Evolutionary conservation across 805 yeast species (phyloP).

Genomic region (Pichia cabralensis): DNA sequence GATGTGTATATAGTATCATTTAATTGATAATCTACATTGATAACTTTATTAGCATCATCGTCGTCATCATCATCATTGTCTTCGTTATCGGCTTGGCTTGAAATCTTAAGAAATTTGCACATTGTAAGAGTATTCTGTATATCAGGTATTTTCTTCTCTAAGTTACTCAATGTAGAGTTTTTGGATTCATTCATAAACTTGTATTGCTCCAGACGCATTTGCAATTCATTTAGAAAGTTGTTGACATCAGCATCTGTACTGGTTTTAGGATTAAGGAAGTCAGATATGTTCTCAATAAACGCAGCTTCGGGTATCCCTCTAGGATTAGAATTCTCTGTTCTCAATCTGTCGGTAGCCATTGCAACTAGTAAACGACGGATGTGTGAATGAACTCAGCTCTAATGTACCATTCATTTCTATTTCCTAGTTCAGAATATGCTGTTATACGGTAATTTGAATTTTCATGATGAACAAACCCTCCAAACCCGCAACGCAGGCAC

Average conservation of each 20-base stretch:
- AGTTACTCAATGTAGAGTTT: constrained; percentile 37
- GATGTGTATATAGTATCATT: constrained; percentile 87
- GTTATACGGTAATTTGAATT: no score
- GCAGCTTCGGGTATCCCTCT: constrained; percentile 97
- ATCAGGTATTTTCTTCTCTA: constrained; percentile 79
- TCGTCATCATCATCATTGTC: constrained; percentile 25
- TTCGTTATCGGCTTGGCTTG: constrained; percentile 27
- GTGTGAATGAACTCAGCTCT: no score
- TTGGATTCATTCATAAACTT: constrained; percentile 71
- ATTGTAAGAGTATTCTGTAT: constrained; percentile 74
- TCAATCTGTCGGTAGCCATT: constrained; percentile 20
- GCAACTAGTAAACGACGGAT: neutral
- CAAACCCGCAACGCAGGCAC: neutral
- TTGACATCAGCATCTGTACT: constrained; percentile 26
- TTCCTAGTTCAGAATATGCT: no score
- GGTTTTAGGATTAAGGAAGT: constrained; percentile 41
- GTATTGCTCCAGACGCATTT: constrained; percentile 82
- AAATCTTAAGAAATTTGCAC: constrained; percentile 48
- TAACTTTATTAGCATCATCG: constrained; percentile 34
- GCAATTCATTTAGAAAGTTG: constrained; percentile 59
- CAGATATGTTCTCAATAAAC: constrained; percentile 76
- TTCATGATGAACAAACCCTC: neutral
- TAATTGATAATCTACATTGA: constrained; percentile 67
- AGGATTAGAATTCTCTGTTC: constrained; percentile 62
- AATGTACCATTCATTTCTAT: no score